A percentile compares a stretch with the other conserved stretches of the same genome.
Evolutionary conservation across 768 basidiomycete species (phyloP).

Genomic region (Lentinula sp.): DNA sequence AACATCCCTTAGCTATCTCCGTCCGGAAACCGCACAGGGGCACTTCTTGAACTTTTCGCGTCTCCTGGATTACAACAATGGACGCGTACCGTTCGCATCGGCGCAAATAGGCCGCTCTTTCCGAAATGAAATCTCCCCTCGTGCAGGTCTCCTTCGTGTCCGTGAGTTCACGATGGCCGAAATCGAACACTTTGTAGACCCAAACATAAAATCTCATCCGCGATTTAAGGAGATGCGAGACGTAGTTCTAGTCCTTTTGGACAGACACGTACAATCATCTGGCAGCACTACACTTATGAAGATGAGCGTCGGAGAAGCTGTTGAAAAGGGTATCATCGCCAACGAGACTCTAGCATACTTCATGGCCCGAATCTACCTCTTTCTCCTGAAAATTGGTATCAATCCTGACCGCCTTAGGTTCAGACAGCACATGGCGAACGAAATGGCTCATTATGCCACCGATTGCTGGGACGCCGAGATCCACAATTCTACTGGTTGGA

Average conservation of each 20-base stretch:
- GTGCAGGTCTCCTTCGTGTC: slow-evolving; percentile 92
- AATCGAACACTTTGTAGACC: slow-evolving; percentile 98
- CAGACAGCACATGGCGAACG: slow-evolving; percentile 97
- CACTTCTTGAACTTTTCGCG: slow-evolving; percentile 99
- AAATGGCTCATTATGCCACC: slow-evolving; percentile 99
- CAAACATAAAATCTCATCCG: slow-evolving; percentile 80
- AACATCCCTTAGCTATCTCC: slow-evolving; percentile 63
- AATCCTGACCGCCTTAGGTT: slow-evolving; percentile 79
- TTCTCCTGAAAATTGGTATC: slow-evolving; percentile 88
- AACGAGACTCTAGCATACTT: slow-evolving; percentile 99
- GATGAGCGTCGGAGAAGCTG: slow-evolving; percentile 86
- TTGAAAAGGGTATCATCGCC: slow-evolving; percentile 78
- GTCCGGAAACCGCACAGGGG: slow-evolving; percentile 97
- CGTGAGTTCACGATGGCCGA: slow-evolving; percentile 99
- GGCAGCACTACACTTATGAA: slow-evolving; percentile 60
- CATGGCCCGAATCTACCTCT: slow-evolving; percentile 85
- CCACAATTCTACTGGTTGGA: slow-evolving; percentile 86
- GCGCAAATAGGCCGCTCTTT: slow-evolving; percentile 96
- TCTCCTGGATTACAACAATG: slow-evolving; percentile 97
- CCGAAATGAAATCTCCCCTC: slow-evolving; percentile 97
- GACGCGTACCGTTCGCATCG: slow-evolving; percentile 92
- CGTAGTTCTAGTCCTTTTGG: slow-evolving; percentile 68
- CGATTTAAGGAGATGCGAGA: slow-evolving; percentile 80
- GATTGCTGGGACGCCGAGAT: slow-evolving; percentile 99
- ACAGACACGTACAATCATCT: slow-evolving; percentile 74